Evolutionary conservation across 2,329 filamentous ascomycete species (phyloP).

Genomic region (Colletotrichum paranaense): DNA sequence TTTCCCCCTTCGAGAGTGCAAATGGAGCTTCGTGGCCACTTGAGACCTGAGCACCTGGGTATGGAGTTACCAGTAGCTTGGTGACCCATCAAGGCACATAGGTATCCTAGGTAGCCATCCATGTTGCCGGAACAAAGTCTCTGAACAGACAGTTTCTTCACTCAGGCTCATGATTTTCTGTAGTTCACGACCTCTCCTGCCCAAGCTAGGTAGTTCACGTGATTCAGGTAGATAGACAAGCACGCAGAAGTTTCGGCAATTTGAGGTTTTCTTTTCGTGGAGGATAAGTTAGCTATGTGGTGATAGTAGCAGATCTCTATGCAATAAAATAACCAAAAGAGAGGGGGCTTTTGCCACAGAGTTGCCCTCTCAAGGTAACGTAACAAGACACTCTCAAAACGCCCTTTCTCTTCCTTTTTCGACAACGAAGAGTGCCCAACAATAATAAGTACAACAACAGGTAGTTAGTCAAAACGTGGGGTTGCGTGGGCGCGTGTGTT

Average conservation of each 20-base stretch:
- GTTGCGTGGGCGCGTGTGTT: neutral
- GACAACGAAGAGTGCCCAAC: neutral
- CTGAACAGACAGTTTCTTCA: too few relatives aligned
- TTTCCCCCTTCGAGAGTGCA: neutral
- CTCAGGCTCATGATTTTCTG: too few relatives aligned
- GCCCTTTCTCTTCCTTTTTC: constrained; percentile 4
- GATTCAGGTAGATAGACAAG: neutral
- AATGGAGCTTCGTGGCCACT: neutral
- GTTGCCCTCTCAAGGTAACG: neutral
- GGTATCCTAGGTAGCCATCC: too few relatives aligned
- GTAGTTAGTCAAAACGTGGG: neutral
- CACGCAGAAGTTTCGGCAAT: neutral
- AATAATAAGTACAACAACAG: constrained; percentile 23
- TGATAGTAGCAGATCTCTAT: constrained; percentile 12
- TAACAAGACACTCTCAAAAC: constrained; percentile 17
- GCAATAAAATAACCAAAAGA: neutral
- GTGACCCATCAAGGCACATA: too few relatives aligned
- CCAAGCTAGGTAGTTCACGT: neutral
- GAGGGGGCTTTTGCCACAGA: neutral
- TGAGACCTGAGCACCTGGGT: neutral
- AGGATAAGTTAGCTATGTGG: constrained; percentile 1
- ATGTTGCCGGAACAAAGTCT: too few relatives aligned
- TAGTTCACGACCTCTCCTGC: too few relatives aligned
- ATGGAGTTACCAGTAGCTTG: too few relatives aligned
- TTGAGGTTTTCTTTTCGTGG: neutral